Evolutionary conservation across 2,329 filamentous ascomycete species (phyloP), one percentile per base, ranked within the genome.

Genomic region (Fusarium subglutinans): DNA sequence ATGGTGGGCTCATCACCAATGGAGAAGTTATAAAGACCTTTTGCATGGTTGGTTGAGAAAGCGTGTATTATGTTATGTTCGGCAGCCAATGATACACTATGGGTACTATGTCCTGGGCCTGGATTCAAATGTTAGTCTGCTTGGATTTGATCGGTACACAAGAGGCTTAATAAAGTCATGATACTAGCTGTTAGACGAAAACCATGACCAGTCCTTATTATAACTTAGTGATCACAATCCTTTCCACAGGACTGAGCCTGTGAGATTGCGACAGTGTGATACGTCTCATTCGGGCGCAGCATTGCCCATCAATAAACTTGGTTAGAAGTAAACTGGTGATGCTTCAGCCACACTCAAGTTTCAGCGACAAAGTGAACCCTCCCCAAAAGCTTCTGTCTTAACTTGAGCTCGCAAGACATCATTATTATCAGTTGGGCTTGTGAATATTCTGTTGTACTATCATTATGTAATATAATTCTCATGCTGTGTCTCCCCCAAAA

Each of bases 201-300:
- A 38, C 26, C 22, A 54, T n/a, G 26, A 28, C 20, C 14, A n/a
- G 28, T 26, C 6, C 37, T 63, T 8, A 53, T 20, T 15, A 11
- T 35, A 35, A 35, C 26, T 38, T 14, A 58, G 26, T n/a, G 14
- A n/a, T 20, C 7, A 41, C 30, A 41, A 22, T 35, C 9, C 8
- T 28, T 20, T 17, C n/a, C 18, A 48, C 24, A 55, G 47, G 35
- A 55, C 66, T 44, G 55, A 71, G 56, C 53, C 41, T 62, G 28
- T 50, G 30, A 63, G 61, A 47, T 60, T 72, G 63, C 63, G 63
- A 54, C 68, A 63, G 48, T 56, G 55, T 64, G 33, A 66, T 61
- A 56, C 68, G 66, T 56, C 37, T 63, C 71, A 72, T 60, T 53
- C 47, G 58, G 56, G 69, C 67, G 71, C 59, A 74, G 69, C 65